A percentile compares a stretch with the other conserved stretches of the same genome.
phyloP scores from a whole-genome alignment of 495 filamentous ascomycete genomes.

The Neurospora sublineolata region DNA sequence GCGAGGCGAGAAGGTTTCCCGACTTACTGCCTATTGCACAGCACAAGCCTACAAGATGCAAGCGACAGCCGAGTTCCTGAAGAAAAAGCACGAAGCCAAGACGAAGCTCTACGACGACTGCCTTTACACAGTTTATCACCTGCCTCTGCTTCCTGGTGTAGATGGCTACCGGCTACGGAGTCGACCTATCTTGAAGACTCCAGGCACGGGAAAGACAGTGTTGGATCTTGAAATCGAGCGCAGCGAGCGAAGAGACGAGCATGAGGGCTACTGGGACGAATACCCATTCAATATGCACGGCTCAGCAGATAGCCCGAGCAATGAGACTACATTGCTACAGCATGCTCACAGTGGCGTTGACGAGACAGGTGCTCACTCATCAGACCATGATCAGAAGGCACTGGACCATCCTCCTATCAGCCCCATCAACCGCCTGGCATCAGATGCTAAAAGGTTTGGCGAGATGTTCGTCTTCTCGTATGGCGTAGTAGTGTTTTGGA shows the following conservation, averaged over 20 bases:
- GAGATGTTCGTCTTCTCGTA: slow-evolving; percentile 99
- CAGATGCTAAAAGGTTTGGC: slow-evolving; percentile 62
- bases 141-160: slow-evolving; percentile 71
- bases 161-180: slow-evolving; percentile 82
- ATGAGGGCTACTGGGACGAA: slow-evolving; percentile 62
- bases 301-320: slow-evolving; percentile 1
- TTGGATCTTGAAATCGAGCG: slow-evolving; percentile 94
- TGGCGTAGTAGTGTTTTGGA: slow-evolving; percentile 97
- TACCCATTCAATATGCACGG: slow-evolving; percentile 9
- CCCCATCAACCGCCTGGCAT: slow-evolving; percentile 42
- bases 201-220: slow-evolving; percentile 76
- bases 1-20: slow-evolving; percentile 72
- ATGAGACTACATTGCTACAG: slow-evolving; percentile 4
- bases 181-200: slow-evolving; percentile 80
- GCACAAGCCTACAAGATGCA: slow-evolving; percentile 87
- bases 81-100: slow-evolving; percentile 77
- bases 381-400: slow-evolving; percentile 10
- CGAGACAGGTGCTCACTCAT: not conserved
- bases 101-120: slow-evolving; percentile 99
- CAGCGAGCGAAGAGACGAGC: slow-evolving; percentile 78
- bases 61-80: slow-evolving; percentile 74
- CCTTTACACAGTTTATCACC: slow-evolving; percentile 88
- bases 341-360: slow-evolving; percentile 5
- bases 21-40: slow-evolving; percentile 93
- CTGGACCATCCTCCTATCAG: slow-evolving; percentile 20